Conservation (phyloP, 2,329 filamentous ascomycete species). For the Colletotrichum kahawae region DNA sequence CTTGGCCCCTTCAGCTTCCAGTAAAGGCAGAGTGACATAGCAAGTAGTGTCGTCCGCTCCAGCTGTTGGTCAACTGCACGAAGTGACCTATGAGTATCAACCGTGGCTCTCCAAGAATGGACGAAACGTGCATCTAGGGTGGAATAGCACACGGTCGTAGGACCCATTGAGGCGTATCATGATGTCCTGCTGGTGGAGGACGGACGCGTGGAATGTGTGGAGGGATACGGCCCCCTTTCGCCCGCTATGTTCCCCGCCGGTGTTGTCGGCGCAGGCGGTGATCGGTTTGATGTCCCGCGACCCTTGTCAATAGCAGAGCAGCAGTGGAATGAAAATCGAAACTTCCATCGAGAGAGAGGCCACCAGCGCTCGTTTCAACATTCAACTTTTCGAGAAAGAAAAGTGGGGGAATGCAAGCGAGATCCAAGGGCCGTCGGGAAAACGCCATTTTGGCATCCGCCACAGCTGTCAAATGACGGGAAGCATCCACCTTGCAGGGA, state of each 20-base stretch:
- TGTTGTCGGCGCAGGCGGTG: background rate
- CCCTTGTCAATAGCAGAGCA: background rate
- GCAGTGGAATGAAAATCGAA: slow-evolving; percentile 3
- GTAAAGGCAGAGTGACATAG: background rate
- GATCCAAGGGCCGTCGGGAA: slow-evolving; percentile 6
- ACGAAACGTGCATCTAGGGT: background rate
- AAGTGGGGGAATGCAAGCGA: slow-evolving; percentile 5
- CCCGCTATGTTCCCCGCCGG: background rate
- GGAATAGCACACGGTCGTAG: background rate
- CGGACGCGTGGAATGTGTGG: background rate
- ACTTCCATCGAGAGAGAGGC: slow-evolving; percentile 5
- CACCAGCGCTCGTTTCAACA: slow-evolving; percentile 14
- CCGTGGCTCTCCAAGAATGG: background rate
- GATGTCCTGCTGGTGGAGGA: background rate
- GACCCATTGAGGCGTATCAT: background rate
- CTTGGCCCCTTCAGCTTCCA: background rate
- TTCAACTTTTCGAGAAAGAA: slow-evolving; percentile 13
- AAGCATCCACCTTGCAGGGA: slow-evolving; percentile 15
- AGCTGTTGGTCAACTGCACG: background rate
- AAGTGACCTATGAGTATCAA: background rate
- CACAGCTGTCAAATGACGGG: slow-evolving; percentile 22
- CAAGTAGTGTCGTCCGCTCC: background rate
- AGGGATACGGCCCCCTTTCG: background rate
- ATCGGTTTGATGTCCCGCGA: slow-evolving; percentile 3
- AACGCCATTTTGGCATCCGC: slow-evolving; percentile 18